A percentile compares a stretch with the other conserved stretches of the same genome.
Evolutionary conservation across 73 alveolate species (phyloP).

Genomic region (Stentor roeselii): DNA sequence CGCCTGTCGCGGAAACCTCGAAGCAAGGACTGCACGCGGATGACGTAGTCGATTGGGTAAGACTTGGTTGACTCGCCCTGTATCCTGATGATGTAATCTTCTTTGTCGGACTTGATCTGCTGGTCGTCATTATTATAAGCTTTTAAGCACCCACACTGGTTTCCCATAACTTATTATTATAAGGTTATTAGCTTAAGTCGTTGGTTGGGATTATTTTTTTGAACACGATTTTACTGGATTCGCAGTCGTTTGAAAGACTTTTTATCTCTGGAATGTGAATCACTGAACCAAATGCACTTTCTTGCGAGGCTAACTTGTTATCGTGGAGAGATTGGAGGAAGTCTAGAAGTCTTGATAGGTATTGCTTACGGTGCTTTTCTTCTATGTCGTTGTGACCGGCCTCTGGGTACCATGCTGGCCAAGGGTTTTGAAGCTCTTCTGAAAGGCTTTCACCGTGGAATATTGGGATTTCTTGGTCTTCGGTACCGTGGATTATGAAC

Average conservation of each 20-base stretch:
- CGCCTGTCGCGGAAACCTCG: conserved; percentile 1
- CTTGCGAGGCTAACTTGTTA: not conserved
- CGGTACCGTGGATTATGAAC: conserved; percentile 45
- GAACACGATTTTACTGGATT: not conserved
- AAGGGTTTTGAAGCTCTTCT: conserved; percentile 4
- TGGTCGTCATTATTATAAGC: not conserved
- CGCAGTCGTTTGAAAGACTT: not conserved
- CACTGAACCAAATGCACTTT: not conserved
- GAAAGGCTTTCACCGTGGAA: conserved; percentile 29
- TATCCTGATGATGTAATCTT: not conserved
- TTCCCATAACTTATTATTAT: not conserved
- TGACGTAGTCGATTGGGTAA: not conserved
- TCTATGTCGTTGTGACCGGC: conserved; percentile 57
- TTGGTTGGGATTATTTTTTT: not conserved
- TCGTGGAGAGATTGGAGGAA: not conserved
- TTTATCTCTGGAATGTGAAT: not conserved
- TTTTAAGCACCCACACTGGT: not conserved
- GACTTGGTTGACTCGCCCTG: not conserved
- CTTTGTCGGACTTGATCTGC: not conserved
- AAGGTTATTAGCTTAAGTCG: not conserved
- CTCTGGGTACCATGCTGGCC: conserved; percentile 31
- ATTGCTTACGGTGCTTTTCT: conserved; percentile 34
- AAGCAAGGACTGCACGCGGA: not conserved
- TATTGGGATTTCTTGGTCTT: conserved; percentile 36
- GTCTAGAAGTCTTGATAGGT: conserved; percentile 29